A percentile compares a stretch with the other conserved stretches of the same genome.
Conservation (phyloP, 306 rosid genomes). For the Fragaria iinumae region DNA sequence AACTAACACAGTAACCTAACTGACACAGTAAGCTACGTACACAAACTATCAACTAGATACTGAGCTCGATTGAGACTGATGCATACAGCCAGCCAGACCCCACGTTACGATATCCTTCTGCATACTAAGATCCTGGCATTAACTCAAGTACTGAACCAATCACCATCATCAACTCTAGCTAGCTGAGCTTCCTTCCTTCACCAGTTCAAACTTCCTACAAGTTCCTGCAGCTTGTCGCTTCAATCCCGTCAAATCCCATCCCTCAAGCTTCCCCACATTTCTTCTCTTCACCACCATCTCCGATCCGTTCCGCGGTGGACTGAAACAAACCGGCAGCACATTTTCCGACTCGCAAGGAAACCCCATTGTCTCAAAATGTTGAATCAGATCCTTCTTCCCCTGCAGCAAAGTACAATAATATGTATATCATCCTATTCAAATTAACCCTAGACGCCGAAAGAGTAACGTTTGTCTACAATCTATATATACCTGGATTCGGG, state of each 20-base stretch:
- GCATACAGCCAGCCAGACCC: background rate
- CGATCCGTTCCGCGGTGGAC: slow-evolving; percentile 56
- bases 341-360: slow-evolving; percentile 39
- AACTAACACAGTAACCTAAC: no score
- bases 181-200: background rate
- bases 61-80: background rate
- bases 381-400: slow-evolving; percentile 45
- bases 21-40: background rate
- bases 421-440: background rate
- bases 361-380: slow-evolving; percentile 37
- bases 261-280: slow-evolving; percentile 27
- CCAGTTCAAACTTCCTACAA: no score
- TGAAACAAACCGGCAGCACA: slow-evolving; percentile 46
- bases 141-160: background rate
- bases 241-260: background rate
- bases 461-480: no score
- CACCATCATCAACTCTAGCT: background rate
- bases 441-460: background rate
- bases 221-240: background rate
- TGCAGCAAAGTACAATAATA: slow-evolving; percentile 3
- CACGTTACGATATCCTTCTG: background rate
- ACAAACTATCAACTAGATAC: background rate
- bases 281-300: slow-evolving; percentile 14
- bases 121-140: background rate
- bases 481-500: slow-evolving; percentile 52